phyloP scores from a whole-genome alignment of 148 eudicot genomes.

The Camellia sinensis region DNA sequence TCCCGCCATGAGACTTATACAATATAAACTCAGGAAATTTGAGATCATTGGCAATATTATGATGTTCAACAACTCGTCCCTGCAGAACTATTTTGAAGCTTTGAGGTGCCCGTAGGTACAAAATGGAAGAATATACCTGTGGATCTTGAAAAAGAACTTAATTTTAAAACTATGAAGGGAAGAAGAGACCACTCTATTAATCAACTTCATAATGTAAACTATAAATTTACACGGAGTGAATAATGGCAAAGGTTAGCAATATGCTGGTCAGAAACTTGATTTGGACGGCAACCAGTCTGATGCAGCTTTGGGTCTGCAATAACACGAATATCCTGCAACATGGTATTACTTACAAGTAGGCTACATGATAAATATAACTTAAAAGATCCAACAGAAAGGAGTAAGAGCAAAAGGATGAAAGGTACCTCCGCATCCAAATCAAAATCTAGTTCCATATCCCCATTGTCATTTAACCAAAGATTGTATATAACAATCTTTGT shows the following conservation, averaged over 20 bases:
- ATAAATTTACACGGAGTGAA: conserved; percentile 55
- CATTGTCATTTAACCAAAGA: conserved; percentile 56
- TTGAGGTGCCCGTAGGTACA: conserved; percentile 29
- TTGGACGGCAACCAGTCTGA: conserved; percentile 10
- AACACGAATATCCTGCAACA: conserved; percentile 55
- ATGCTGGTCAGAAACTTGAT: conserved; percentile 39
- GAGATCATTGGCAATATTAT: conserved; percentile 29
- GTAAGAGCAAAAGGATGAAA: conserved; percentile 6
- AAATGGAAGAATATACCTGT: conserved; percentile 28
- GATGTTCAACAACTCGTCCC: conserved; percentile 19
- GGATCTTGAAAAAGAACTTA: background rate
- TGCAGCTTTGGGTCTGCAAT: conserved; percentile 19
- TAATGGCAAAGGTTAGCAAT: conserved; percentile 43
- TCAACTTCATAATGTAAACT: background rate
- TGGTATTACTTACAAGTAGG: background rate
- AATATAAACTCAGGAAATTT: conserved; percentile 23
- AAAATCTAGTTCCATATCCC: conserved; percentile 56
- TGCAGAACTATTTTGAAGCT: conserved; percentile 24
- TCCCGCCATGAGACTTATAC: conserved; percentile 26
- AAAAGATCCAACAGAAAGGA: background rate
- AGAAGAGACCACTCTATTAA: background rate
- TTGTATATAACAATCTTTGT: conserved; percentile 60
- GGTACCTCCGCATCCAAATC: conserved; percentile 53
- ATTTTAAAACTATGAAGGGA: background rate
- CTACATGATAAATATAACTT: background rate